phyloP scores from a whole-genome alignment of 441 rosid species.

The Breynia disticha region DNA sequence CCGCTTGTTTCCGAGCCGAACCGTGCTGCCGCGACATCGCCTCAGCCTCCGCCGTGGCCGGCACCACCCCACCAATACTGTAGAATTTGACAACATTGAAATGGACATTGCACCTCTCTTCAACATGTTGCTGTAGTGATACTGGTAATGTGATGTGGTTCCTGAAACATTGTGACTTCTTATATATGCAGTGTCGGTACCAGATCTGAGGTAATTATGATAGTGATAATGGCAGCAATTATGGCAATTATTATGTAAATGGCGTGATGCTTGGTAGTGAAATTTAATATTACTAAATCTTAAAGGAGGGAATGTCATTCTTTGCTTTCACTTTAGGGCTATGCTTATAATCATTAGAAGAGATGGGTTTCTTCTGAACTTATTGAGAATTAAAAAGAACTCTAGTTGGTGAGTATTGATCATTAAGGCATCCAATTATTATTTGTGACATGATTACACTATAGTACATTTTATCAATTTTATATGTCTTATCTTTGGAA shows the following conservation, averaged over 20 bases:
- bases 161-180: neutral
- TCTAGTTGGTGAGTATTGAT: no score
- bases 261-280: slow-evolving; percentile 17
- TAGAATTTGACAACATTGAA: slow-evolving; percentile 33
- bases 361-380: slow-evolving; percentile 15
- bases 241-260: slow-evolving; percentile 30
- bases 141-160: neutral
- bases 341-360: slow-evolving; percentile 39
- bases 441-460: no score
- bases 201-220: slow-evolving; percentile 33
- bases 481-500: no score
- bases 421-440: neutral
- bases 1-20: slow-evolving; percentile 60
- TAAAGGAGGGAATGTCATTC: neutral
- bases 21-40: slow-evolving; percentile 37
- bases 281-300: slow-evolving; percentile 8
- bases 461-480: no score
- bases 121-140: slow-evolving; percentile 21
- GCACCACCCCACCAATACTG: slow-evolving; percentile 33
- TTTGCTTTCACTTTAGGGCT: slow-evolving; percentile 6
- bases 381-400: neutral
- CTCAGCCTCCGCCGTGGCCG: slow-evolving; percentile 33
- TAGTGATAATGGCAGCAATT: slow-evolving; percentile 42
- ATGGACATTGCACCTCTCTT: slow-evolving; percentile 27
- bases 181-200: slow-evolving; percentile 16